A percentile compares a stretch with the other conserved stretches of the same genome.
Conservation (phyloP, 176 grass and related monocot species). For the Tillandsia fasciculata region DNA sequence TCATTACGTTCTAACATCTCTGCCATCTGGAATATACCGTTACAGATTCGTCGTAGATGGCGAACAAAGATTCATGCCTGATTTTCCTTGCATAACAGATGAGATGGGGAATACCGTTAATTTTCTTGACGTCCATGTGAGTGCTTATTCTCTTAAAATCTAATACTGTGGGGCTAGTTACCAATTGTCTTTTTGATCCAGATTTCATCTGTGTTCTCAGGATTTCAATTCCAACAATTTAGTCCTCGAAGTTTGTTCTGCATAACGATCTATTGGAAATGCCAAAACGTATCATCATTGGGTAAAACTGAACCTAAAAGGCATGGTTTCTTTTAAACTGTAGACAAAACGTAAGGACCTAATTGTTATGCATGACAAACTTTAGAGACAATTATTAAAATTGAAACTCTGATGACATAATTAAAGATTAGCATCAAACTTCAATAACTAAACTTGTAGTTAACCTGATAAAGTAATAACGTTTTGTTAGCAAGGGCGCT, state of each 20-base stretch:
- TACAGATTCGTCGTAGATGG: constrained; percentile 70
- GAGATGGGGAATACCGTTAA: constrained; percentile 55
- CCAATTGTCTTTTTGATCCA: no score
- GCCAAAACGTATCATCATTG: no score
- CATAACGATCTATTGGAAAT: no score
- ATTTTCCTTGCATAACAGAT: constrained; percentile 45
- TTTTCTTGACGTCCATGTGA: constrained; percentile 86
- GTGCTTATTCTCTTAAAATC: constrained; percentile 25
- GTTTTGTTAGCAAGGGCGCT: no score
- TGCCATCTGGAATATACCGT: constrained; percentile 70
- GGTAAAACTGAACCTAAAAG: no score
- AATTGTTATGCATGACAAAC: no score
- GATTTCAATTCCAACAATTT: not conserved
- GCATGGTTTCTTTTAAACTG: no score
- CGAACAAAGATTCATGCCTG: constrained; percentile 44
- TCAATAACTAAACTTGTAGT: not conserved
- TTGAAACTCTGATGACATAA: no score
- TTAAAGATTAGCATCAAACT: not conserved
- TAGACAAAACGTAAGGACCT: no score
- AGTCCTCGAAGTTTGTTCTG: no score
- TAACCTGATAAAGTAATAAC: no score
- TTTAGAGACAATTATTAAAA: no score
- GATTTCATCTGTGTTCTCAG: not conserved
- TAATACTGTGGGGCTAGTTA: not conserved
- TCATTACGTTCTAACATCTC: constrained; percentile 49